These are phyloP conservation scores for Iris pallida DNA, from an alignment of 116 monocot species.

Conservation along the genomic window DNA sequence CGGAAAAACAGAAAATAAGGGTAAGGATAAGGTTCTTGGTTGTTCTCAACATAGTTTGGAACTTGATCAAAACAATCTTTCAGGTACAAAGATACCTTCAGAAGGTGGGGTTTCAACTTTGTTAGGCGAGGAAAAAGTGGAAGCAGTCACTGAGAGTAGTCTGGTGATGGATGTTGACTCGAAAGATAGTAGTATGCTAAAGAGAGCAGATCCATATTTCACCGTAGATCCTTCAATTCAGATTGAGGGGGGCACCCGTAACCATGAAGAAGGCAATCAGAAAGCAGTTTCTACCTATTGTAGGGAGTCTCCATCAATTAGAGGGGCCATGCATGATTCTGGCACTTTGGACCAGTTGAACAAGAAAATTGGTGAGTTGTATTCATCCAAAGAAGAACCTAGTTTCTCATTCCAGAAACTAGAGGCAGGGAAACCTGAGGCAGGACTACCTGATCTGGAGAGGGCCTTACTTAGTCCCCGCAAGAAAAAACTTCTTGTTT, in stretches of 20 bases:
- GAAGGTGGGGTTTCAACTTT: no score
- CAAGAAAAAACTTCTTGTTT: conserved; percentile 68
- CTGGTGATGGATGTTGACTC: no score
- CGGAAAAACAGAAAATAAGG: not conserved
- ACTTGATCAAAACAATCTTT: not conserved
- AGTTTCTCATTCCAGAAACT: conserved; percentile 28
- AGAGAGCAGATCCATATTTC: no score
- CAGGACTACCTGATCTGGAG: not conserved
- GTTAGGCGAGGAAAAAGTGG: no score
- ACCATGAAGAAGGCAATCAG: no score
- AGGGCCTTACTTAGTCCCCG: conserved; percentile 9
- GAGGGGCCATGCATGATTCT: conserved; percentile 20
- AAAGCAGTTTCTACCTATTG: no score
- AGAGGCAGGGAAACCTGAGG: not conserved
- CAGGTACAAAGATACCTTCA: not conserved
- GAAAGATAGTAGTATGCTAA: no score
- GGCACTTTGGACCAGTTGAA: conserved; percentile 6
- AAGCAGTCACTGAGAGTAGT: no score
- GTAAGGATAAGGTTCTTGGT: not conserved
- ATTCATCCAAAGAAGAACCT: conserved; percentile 18
- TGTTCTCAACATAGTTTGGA: not conserved
- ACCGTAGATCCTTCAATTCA: no score
- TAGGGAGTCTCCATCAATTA: no score
- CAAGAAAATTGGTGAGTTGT: conserved; percentile 6
- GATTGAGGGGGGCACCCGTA: no score